Evolutionary conservation across 179 eudicot species (phyloP).

Genomic region (Spergularia azorica): DNA sequence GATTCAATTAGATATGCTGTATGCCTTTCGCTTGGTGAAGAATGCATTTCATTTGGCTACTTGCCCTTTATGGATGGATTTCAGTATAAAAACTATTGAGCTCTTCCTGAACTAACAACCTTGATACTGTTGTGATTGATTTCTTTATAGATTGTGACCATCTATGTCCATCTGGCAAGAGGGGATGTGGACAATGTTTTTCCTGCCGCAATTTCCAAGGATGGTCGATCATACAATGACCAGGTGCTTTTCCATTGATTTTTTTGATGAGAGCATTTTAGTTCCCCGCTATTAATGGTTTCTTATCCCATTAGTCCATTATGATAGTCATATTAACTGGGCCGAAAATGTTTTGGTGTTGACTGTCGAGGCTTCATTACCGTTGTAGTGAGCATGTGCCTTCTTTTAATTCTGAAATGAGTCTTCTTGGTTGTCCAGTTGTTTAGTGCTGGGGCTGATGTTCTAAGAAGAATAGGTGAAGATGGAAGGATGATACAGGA

Average conservation of each 20-base stretch:
- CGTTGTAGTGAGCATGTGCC: background rate
- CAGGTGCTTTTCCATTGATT: constrained; percentile 49
- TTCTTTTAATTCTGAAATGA: constrained; percentile 7
- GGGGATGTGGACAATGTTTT: constrained; percentile 82
- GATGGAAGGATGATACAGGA: constrained; percentile 73
- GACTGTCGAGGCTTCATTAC: background rate
- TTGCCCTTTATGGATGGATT: background rate
- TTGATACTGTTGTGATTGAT: constrained; percentile 9
- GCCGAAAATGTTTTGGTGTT: background rate
- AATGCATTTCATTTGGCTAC: constrained; percentile 6
- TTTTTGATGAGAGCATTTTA: background rate
- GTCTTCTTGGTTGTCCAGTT: constrained; percentile 45
- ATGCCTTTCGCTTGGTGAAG: background rate
- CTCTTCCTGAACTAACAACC: background rate
- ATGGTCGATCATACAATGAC: constrained; percentile 94
- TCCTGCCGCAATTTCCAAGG: constrained; percentile 85
- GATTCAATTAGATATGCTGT: background rate
- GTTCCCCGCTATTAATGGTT: background rate
- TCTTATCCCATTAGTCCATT: background rate
- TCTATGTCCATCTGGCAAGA: constrained; percentile 88
- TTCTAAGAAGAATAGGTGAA: constrained; percentile 78
- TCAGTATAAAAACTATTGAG: background rate
- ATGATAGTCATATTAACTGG: background rate
- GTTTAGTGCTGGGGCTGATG: constrained; percentile 83
- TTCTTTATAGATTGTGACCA: constrained; percentile 70